These are phyloP conservation scores for Fomitiporia mediterranea DNA, from an alignment of 1,284 basidiomycete genomes.

Conservation along the genomic window DNA sequence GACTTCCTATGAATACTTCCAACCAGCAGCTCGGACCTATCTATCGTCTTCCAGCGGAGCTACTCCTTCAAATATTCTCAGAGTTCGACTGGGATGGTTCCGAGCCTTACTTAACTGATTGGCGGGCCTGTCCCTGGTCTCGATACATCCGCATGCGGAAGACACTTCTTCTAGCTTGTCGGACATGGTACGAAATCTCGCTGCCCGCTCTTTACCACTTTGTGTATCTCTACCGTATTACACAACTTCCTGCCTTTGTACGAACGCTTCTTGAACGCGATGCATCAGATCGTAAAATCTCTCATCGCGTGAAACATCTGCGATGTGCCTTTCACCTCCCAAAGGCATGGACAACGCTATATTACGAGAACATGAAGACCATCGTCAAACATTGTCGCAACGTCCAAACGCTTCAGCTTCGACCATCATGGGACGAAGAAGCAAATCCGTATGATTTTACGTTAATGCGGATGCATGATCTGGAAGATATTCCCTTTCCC, in stretches of 20 bases:
- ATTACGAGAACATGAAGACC: neutral
- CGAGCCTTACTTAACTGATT: neutral
- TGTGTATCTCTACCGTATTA: conserved; percentile 11
- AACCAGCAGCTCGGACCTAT: neutral
- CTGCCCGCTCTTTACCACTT: conserved; percentile 2
- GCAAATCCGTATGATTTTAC: neutral
- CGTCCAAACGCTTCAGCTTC: conserved; percentile 1
- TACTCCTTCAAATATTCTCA: conserved; percentile 9
- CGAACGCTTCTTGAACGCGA: conserved; percentile 2
- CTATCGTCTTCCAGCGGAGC: conserved; percentile 6
- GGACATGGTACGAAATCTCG: conserved; percentile 1
- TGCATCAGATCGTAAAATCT: neutral
- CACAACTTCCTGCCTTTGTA: conserved; percentile 6
- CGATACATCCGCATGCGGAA: conserved; percentile 6
- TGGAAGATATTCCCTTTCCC: neutral
- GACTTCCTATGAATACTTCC: neutral
- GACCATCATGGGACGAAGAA: neutral
- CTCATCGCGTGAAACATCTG: conserved; percentile 8
- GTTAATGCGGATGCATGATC: neutral
- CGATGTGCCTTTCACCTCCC: conserved; percentile 1
- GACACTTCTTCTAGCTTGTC: conserved; percentile 4
- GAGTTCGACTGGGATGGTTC: conserved; percentile 7
- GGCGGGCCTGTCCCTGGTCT: conserved; percentile 6
- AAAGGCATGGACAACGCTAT: conserved; percentile 2
- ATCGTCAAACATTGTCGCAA: conserved; percentile 3